phyloP scores from a whole-genome alignment of 768 basidiomycete species.

The Cystobasidium onofrii region DNA sequence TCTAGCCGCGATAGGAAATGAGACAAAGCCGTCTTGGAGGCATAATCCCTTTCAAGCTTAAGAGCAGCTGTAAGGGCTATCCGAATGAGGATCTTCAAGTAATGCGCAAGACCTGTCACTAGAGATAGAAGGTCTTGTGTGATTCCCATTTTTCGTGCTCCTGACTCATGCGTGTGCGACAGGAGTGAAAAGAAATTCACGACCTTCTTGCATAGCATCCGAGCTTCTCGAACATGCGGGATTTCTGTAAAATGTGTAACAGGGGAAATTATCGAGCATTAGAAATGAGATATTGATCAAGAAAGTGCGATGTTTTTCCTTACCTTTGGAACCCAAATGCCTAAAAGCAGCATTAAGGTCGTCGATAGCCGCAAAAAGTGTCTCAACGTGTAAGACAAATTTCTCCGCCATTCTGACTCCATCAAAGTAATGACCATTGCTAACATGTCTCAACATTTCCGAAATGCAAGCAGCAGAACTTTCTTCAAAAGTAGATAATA shows the following conservation, averaged over 20 bases:
- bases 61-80: constrained; percentile 93
- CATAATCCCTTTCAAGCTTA: constrained; percentile 85
- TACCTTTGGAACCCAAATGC: constrained; percentile 73
- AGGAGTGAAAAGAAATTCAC: constrained; percentile 95
- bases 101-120: constrained; percentile 97
- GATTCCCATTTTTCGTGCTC: constrained; percentile 83
- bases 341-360: constrained; percentile 86
- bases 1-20: constrained; percentile 89
- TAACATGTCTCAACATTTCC: constrained; percentile 95
- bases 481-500: constrained; percentile 95
- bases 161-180: constrained; percentile 90
- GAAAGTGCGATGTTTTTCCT: too few species aligned
- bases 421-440: constrained; percentile 89
- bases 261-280: not conserved
- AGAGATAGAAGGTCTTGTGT: constrained; percentile 93
- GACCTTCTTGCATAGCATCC: constrained; percentile 96
- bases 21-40: constrained; percentile 70
- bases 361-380: constrained; percentile 92
- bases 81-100: constrained; percentile 97
- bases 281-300: too few species aligned
- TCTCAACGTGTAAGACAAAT: constrained; percentile 96
- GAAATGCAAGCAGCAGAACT: constrained; percentile 98
- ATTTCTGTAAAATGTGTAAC: constrained; percentile 48
- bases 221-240: constrained; percentile 95
- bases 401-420: constrained; percentile 97